Base-by-base conservation (phyloP, 2,329 filamentous ascomycete species). In the Aspergillus sp. region DNA sequence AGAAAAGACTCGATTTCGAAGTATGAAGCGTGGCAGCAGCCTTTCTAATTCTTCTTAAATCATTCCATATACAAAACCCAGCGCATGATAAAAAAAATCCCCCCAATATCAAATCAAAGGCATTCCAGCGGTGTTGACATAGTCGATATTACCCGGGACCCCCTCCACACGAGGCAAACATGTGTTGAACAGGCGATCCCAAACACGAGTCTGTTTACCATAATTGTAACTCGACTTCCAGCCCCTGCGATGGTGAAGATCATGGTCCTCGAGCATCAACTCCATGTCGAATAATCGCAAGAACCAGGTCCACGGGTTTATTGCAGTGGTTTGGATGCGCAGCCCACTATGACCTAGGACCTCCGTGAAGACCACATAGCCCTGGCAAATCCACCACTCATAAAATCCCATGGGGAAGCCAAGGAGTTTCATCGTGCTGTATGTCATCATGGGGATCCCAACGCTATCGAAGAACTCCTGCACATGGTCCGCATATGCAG, bases 401-500 rank as follows among this genome's bases (percentile, higher is more conserved):
- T 71, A 71, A 52, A 73, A 72, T 4, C 65, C 67, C 60, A 72
- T 64, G 1, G 66, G 68, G 1, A 71, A 41, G 0, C 67, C 66
- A 5, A 64, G 55, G 1, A 48, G 8, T 44, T 59, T 65, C 29
- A 71, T 44, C 1, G 60, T 62, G 30, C 51, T 51, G 48, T 60
- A 71, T 2, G 68, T 60, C 32, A 68, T 46, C 28, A 69, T 42
- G 0, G 68, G 68, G 10, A 71, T 60, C 29, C 60, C 62, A 10
- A 58, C 59, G 32, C 70, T 65, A 47, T 71, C 67, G 47, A 68
- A 63, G 7, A 69, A 51, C 47, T 70, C 67, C 46, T 71, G 69
- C 42, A 65, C 67, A n/a, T 48, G 42, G 41, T 70, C 69, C 9
- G 69, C 66, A 50, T 70, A 71, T 2, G 64, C 55, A 0, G 64